These are phyloP conservation scores for Solanum paucissectum DNA, from an alignment of 257 asterid genomes.

Conservation along the genomic window DNA sequence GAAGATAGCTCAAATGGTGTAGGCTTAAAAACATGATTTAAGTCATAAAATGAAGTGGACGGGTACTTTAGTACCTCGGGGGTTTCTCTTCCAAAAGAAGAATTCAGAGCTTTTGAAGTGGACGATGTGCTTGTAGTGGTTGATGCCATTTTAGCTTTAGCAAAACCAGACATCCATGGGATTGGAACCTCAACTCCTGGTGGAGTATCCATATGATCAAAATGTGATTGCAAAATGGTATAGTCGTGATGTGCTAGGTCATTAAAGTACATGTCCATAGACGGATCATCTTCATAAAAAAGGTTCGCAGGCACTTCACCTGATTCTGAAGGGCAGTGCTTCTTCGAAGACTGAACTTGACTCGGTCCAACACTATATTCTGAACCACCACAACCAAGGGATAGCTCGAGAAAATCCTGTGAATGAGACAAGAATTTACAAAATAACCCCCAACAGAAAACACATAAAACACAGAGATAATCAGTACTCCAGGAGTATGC, in stretches of 20 bases:
- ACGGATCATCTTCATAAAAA: conserved; percentile 40
- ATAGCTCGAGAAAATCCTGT: conserved; percentile 30
- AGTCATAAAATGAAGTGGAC: neutral
- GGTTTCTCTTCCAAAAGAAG: neutral
- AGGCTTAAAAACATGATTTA: neutral
- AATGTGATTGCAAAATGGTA: conserved; percentile 1
- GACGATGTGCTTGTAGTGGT: neutral
- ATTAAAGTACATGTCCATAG: conserved; percentile 28
- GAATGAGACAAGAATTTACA: neutral
- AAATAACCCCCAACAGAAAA: neutral
- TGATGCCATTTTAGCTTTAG: neutral
- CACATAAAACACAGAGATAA: neutral
- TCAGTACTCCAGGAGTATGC: neutral
- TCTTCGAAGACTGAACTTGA: conserved; percentile 12
- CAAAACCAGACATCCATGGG: conserved; percentile 2
- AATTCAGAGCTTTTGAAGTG: neutral
- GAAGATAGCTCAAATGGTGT: neutral
- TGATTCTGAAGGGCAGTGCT: conserved; percentile 19
- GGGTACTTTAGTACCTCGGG: neutral
- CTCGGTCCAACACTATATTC: conserved; percentile 12
- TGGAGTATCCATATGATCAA: conserved; percentile 7
- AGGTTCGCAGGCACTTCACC: conserved; percentile 5
- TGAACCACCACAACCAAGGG: conserved; percentile 22
- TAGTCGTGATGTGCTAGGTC: neutral
- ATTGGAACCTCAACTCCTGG: conserved; percentile 10